Base-by-base conservation (phyloP, 331 rosid genomes). In the Malus hybrid region DNA sequence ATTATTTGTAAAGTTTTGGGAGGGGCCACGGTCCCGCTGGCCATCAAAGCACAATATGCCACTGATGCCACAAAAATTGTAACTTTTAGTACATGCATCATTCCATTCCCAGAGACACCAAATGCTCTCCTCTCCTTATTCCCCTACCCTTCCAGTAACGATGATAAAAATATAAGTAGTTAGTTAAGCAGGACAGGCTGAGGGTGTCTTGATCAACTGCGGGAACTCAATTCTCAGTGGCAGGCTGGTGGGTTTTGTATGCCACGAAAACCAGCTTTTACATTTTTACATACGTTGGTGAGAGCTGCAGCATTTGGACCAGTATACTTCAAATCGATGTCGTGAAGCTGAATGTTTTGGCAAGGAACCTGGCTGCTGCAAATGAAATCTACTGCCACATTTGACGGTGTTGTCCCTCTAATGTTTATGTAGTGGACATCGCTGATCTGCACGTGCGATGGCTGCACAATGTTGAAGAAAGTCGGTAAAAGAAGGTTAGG, bases 341-440 rank as follows among this genome's bases (percentile, higher is more conserved):
- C 70, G 16, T 31, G 19, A 31, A 85, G 71, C 68, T 81, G 62
- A 8, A 87, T 62, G 44, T 83, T 46, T 50, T 81, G 64, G 61
- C 91, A 87, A 9, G 87, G 91, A n/a, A 55, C 78, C 44, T 31
- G 50, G 48, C 67, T 65, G 79, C 91, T 87, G 74, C 91, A 87
- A 20, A 18, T 31, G 20, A 87, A 31, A 2, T 69, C 73, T 24
- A 85, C 89, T 16, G 86, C 86, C 14, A 44, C 50, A 0, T 54
- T 24, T 0, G 88, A 59, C 22, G 39, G 10, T 22, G 91, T 59
- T 4, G 93, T 83, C 27, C 89, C 91, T 69, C 61, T 80, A 0
- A 90, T 76, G 67, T 88, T 84, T 8, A 82, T 69, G 83, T 74
- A 88, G 14, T 76, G 80, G 42, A 89, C 67, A 12, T 76, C 55